Conservation (phyloP, 2,329 filamentous ascomycete species). For the Raffaelea deltoideospora region DNA sequence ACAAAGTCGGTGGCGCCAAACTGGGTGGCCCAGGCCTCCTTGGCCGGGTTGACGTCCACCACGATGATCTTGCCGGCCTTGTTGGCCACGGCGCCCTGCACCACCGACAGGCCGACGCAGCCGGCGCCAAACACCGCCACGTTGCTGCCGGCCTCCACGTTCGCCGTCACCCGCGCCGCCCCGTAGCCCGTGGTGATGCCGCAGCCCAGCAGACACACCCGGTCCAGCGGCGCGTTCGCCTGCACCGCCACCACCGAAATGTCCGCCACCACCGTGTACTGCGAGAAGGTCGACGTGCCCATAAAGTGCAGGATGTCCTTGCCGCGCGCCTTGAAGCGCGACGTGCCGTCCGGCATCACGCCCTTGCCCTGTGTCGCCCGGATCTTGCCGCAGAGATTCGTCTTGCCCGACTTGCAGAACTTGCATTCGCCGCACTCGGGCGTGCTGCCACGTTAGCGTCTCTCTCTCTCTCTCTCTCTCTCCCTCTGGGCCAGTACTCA, state of each 20-base stretch:
- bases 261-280: slow-evolving; percentile 97
- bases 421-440: slow-evolving; percentile 97
- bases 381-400: slow-evolving; percentile 98
- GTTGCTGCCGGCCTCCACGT: slow-evolving; percentile 77
- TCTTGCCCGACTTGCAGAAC: slow-evolving; percentile 99
- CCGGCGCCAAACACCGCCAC: slow-evolving; percentile 90
- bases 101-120: slow-evolving; percentile 87
- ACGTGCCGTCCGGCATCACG: slow-evolving; percentile 93
- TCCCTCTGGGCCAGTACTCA: slow-evolving; percentile 28
- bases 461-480: no score
- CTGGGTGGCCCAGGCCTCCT: slow-evolving; percentile 85
- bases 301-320: slow-evolving; percentile 97
- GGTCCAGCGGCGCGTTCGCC: slow-evolving; percentile 82
- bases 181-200: slow-evolving; percentile 98
- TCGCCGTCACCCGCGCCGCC: slow-evolving; percentile 83
- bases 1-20: slow-evolving; percentile 96
- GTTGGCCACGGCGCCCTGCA: slow-evolving; percentile 82
- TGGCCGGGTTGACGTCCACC: slow-evolving; percentile 64
- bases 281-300: slow-evolving; percentile 96
- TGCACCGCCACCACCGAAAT: slow-evolving; percentile 91
- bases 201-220: slow-evolving; percentile 88
- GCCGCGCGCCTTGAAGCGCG: slow-evolving; percentile 87
- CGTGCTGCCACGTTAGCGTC: slow-evolving; percentile 41
- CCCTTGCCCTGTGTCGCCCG: slow-evolving; percentile 90
- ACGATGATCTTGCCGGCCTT: slow-evolving; percentile 65